A percentile compares a stretch with the other conserved stretches of the same genome.
Evolutionary conservation across 2,329 filamentous ascomycete species (phyloP).

Genomic region (Coniochaeta pulveracea): DNA sequence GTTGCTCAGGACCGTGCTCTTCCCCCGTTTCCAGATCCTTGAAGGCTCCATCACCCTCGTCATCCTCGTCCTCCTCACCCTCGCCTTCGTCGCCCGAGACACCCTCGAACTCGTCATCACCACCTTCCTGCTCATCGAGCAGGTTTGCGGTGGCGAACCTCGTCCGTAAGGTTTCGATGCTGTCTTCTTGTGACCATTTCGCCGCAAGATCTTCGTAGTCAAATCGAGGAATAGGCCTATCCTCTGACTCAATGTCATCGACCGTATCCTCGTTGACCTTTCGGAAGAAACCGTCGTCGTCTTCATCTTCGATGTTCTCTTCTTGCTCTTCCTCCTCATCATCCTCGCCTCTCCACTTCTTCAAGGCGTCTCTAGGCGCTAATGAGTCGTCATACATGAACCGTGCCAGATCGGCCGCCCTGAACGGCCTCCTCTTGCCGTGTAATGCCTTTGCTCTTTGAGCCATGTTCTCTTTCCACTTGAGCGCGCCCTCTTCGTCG

Average conservation of each 20-base stretch:
- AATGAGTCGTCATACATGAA: conserved; percentile 82
- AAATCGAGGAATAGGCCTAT: conserved; percentile 66
- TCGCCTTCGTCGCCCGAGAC: conserved; percentile 25
- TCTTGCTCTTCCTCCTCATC: conserved; percentile 43
- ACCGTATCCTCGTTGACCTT: conserved; percentile 53
- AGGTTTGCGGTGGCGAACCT: conserved; percentile 66
- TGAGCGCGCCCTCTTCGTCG: conserved; percentile 62
- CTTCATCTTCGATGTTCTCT: conserved; percentile 44
- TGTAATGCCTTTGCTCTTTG: conserved; percentile 65
- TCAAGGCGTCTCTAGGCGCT: conserved; percentile 62
- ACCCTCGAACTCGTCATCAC: conserved; percentile 38
- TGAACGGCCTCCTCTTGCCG: conserved; percentile 57
- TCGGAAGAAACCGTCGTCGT: conserved; percentile 54
- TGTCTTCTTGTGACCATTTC: conserved; percentile 76
- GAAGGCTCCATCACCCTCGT: conserved; percentile 39
- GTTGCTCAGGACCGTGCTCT: conserved; percentile 21
- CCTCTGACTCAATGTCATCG: conserved; percentile 57
- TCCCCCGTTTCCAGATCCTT: conserved; percentile 72
- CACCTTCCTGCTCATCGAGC: conserved; percentile 41
- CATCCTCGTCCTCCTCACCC: conserved; percentile 37
- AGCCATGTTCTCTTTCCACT: conserved; percentile 83
- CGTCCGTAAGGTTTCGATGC: conserved; percentile 60
- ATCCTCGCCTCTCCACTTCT: conserved; percentile 65
- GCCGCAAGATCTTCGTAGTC: conserved; percentile 71
- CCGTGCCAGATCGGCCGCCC: conserved; percentile 71